phyloP scores from a whole-genome alignment of 2,329 filamentous ascomycete species.

The Neophaeococcomyces aloes region DNA sequence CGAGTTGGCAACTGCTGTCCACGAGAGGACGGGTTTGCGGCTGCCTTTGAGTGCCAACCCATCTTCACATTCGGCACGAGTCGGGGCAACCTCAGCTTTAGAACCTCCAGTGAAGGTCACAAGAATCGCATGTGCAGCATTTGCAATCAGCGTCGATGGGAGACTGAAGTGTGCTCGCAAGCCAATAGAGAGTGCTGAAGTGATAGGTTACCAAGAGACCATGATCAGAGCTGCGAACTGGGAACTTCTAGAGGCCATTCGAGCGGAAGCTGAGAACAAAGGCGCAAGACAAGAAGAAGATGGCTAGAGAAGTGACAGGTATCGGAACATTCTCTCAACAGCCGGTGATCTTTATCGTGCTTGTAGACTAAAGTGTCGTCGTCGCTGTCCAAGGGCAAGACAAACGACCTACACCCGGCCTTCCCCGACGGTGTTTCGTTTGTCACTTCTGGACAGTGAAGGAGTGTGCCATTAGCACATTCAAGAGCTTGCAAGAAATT shows the following conservation, averaged over 20 bases:
- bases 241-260: slow-evolving; percentile 10
- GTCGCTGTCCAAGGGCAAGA: too few relatives aligned
- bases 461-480: too few relatives aligned
- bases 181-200: slow-evolving; percentile 10
- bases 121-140: slow-evolving; percentile 14
- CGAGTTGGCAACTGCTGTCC: slow-evolving; percentile 9
- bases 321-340: too few relatives aligned
- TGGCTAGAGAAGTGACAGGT: not conserved
- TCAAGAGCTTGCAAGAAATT: too few relatives aligned
- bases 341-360: too few relatives aligned
- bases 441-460: too few relatives aligned
- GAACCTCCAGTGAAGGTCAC: slow-evolving; percentile 15
- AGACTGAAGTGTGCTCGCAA: slow-evolving; percentile 16
- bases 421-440: too few relatives aligned
- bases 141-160: slow-evolving; percentile 14
- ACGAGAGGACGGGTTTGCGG: slow-evolving; percentile 8
- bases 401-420: too few relatives aligned
- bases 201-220: slow-evolving; percentile 8
- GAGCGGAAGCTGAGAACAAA: slow-evolving; percentile 11
- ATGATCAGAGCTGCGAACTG: slow-evolving; percentile 14
- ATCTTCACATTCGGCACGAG: not conserved
- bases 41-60: not conserved
- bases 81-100: not conserved
- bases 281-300: not conserved
- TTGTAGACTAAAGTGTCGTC: too few relatives aligned